phyloP scores from a whole-genome alignment of 352 stramenopile species.

The Phytophthora hybrid region DNA sequence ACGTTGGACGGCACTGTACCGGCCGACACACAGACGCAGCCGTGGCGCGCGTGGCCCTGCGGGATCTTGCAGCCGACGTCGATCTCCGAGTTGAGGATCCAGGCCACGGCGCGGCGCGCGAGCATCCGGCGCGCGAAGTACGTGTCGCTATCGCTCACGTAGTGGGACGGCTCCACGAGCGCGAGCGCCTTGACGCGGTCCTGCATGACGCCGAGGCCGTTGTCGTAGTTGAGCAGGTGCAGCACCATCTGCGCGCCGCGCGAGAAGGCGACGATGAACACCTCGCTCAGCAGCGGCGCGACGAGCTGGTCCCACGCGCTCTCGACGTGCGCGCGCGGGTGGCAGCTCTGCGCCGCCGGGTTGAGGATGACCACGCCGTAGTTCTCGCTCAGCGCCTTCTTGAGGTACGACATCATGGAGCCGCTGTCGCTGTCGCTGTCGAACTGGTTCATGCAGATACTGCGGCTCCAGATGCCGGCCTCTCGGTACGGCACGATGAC shows the following conservation, averaged over 20 bases:
- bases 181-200: slow-evolving; percentile 83
- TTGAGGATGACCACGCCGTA: slow-evolving; percentile 89
- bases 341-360: slow-evolving; percentile 77
- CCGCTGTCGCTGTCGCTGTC: slow-evolving; percentile 65
- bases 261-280: slow-evolving; percentile 86
- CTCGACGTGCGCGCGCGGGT: slow-evolving; percentile 77
- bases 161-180: slow-evolving; percentile 86
- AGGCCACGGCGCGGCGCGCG: slow-evolving; percentile 69
- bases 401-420: slow-evolving; percentile 84
- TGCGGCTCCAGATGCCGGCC: slow-evolving; percentile 86
- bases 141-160: slow-evolving; percentile 73
- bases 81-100: slow-evolving; percentile 81
- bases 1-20: slow-evolving; percentile 76
- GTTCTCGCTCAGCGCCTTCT: slow-evolving; percentile 81
- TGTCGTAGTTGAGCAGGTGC: slow-evolving; percentile 83
- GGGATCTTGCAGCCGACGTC: slow-evolving; percentile 81
- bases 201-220: slow-evolving; percentile 80
- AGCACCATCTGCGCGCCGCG: slow-evolving; percentile 81
- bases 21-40: slow-evolving; percentile 83
- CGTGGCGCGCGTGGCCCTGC: slow-evolving; percentile 70
- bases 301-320: slow-evolving; percentile 85
- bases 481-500: slow-evolving; percentile 89
- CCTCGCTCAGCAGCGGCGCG: slow-evolving; percentile 63
- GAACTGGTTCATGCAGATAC: slow-evolving; percentile 83
- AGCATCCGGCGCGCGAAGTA: slow-evolving; percentile 84